Evolutionary conservation across 2,329 filamentous ascomycete genomes (phyloP), one percentile per base, ranked within the genome.

Genomic region (Arthrobotrys sphaeroides): DNA sequence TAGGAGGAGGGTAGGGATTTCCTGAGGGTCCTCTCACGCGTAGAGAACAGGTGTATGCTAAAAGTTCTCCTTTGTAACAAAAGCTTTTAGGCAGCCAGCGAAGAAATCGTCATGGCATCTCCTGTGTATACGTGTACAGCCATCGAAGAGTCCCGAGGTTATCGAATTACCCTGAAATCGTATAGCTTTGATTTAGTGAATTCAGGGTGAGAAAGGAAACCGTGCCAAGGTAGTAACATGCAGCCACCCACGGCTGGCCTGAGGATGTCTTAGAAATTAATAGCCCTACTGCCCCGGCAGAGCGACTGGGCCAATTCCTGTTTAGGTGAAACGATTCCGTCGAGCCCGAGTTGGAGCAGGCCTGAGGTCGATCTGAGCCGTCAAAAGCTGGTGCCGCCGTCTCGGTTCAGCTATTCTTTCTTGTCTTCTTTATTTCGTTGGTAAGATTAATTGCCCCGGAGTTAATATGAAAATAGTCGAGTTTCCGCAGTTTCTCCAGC

Each of bases 161-260:
- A 53, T 53, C 18, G 13, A 53, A 26, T n/a, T n/a, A n/a, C n/a
- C n/a, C n/a, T n/a, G n/a, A n/a, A 7, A 33, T 33, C 5, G 31
- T 2, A 33, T 33, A n/a, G n/a, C 51, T 55, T 53, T 24, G 20
- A 55, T 55, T 55, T n/a, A n/a, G n/a, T n/a, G n/a, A n/a, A n/a
- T n/a, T 55, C 51, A 55, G 51, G 31, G 51, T 36, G 51, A 55
- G 28, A 10, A 33, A 38, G 31, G 12, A 53, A 28, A 53, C 26
- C 12, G 26, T 7, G 36, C 6, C 45, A 43, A 33, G 31, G 33
- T 51, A 24, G 26, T 33, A 36, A 51, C 13, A 12, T 20, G 16
- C 16, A 62, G 36, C 33, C 26, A 47, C 18, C 9, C 1, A 64
- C 18, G 18, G 31, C 20, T 36, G 20, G 28, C 51, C 31, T 55